Evolutionary conservation across 1,139 yeast species (phyloP), one percentile per base, ranked within the genome.

Genomic region (Pichiaceae sp.): DNA sequence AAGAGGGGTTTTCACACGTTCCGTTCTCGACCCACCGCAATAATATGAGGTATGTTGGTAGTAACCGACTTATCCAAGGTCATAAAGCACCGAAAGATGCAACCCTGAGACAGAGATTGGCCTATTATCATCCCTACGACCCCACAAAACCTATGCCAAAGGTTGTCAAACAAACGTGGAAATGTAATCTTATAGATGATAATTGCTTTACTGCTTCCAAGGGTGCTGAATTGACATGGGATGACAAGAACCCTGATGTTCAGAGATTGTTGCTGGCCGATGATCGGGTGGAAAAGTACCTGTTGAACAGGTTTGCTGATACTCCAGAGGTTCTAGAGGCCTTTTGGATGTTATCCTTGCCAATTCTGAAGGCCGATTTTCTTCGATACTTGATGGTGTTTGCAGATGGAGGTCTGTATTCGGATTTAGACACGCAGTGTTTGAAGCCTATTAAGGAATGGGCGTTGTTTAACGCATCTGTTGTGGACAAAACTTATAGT

Each of bases 341-440:
- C 1, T 81, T 78, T 57, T 61, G 66, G 27, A 48, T 72, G 11
- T 57, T 82, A 59, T 91, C 91, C 3, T 71, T 76, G 38, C 68
- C 70, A 33, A 78, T 81, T 37, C 57, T 82, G 42, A 80, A 78
- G 50, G 82, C 85, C 26, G 93, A 82, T 57, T 81, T 80, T 47
- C 81, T 80, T 63, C 64, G 89, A 47, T 82, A 79, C 51, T 60
- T 82, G 51, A 72, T 81, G 25, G 54, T 81, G n/a, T 71, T 67
- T 45, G 87, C 87, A 12, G 65, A 81, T 39, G 93, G 93, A 26
- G 93, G 93, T 17, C 73, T 78, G 2, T 82, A 80, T 50, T 74
- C 84, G 3, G 93, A 82, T 56, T 75, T 79, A 39, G 91, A 82
- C 52, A 81, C 91, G 0, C 49, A 57, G 17, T 72, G 75, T 18